Evolutionary conservation across 1,284 basidiomycete species (phyloP), one percentile per base, ranked within the genome.

Genomic region (Malassezia psittaci): DNA sequence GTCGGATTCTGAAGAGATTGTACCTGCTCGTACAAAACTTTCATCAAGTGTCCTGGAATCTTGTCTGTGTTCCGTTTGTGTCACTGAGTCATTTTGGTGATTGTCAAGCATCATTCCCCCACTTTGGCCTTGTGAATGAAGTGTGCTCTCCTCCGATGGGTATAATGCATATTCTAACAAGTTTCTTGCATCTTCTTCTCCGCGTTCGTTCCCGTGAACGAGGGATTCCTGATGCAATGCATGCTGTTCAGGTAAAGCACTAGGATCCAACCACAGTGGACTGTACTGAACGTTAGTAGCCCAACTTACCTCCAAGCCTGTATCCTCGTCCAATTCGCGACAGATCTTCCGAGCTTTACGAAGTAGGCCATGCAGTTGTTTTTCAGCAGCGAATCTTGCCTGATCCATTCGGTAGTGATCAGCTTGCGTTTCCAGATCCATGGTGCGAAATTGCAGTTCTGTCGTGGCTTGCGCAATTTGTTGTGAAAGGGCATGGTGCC

Each of bases 251-350:
- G 55, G 46, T 47, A 42, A 50, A 51, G 9, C 57, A 35, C 33
- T 51, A 13, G 51, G 24, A 37, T 67, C 59, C 24, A 67, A 60
- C 66, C 66, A 67, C 24, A 65, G 46, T 1, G 62, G 66, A 47
- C 53, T 65, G 54, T 67, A 67, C 15, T 50, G 35, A 21, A 29
- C n/a, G 5, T 38, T 16, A 43, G 13, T 4, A n/a, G 45, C 15
- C 13, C 44, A 29, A 43, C 51, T 29, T 13, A 53, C 51, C 48
- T 56, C 50, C 11, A 46, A n/a, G 6, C 51, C 47, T 15, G 36
- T 36, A 21, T 36, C 52, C 18, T 54, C 51, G 40, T 67, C 66
- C 40, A 65, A 54, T 6, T 54, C 48, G 11, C 60, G 52, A 11
- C 59, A 57, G 3, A 60, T 60, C n/a, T 52, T 55, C 21, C 66